Evolutionary conservation across 2,329 filamentous ascomycete species (phyloP).

Genomic region (Venturia carpophila): DNA sequence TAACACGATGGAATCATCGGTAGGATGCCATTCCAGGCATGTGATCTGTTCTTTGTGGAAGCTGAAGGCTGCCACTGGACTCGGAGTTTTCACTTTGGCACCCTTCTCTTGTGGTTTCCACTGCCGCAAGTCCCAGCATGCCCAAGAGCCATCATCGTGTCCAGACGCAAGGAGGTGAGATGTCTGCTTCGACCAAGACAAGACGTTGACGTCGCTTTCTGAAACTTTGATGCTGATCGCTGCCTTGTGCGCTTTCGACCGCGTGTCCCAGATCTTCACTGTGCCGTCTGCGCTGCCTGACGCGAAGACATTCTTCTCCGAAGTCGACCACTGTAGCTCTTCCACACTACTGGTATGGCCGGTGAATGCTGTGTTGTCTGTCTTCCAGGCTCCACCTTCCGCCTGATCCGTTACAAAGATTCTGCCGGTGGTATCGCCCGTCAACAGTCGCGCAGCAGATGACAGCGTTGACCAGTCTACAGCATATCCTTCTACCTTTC

Average conservation of each 20-base stretch:
- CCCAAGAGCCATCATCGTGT: constrained; percentile 89
- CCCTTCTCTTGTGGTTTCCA: constrained; percentile 65
- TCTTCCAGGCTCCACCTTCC: constrained; percentile 82
- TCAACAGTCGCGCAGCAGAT: constrained; percentile 75
- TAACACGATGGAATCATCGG: constrained; percentile 89
- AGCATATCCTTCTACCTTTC: constrained; percentile 79
- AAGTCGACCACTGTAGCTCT: constrained; percentile 94
- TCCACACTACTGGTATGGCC: constrained; percentile 83
- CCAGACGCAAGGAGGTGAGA: constrained; percentile 85
- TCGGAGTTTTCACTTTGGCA: constrained; percentile 45
- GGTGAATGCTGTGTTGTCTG: constrained; percentile 72
- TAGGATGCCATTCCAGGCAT: constrained; percentile 93
- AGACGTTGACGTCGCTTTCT: constrained; percentile 84
- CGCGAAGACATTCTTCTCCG: constrained; percentile 86
- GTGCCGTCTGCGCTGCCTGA: constrained; percentile 92
- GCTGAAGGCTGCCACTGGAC: constrained; percentile 83
- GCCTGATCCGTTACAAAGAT: constrained; percentile 85
- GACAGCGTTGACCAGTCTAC: constrained; percentile 90
- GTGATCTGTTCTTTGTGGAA: constrained; percentile 98
- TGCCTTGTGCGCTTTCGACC: constrained; percentile 81
- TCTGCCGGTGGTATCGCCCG: constrained; percentile 81
- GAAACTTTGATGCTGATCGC: constrained; percentile 81
- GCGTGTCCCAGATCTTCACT: constrained; percentile 90
- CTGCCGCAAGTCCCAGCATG: constrained; percentile 89
- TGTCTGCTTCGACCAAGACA: constrained; percentile 88